Percentiles rank a stretch among this genome's conserved stretches.
phyloP scores from a whole-genome alignment of 345 rosid genomes.

The Diplotaxis tenuifolia region DNA sequence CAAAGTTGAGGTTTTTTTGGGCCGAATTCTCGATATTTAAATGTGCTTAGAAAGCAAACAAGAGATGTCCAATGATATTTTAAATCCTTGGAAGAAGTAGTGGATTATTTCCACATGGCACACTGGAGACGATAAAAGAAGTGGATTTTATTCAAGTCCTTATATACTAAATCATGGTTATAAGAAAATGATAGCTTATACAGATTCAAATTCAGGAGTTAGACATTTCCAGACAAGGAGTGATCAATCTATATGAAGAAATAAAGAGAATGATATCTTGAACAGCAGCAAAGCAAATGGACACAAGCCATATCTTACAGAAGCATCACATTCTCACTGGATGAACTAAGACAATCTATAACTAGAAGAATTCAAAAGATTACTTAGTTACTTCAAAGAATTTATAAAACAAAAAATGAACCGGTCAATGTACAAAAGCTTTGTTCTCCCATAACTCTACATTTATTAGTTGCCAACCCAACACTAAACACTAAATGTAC shows the following conservation, averaged over 20 bases:
- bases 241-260: not conserved
- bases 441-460: not conserved
- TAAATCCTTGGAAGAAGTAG: not conserved
- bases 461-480: constrained; percentile 14
- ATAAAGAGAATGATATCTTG: not conserved
- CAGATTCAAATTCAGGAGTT: not conserved
- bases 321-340: not conserved
- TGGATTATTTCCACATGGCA: not conserved
- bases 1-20: no score
- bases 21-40: no score
- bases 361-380: not conserved
- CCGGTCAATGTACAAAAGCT: constrained; percentile 27
- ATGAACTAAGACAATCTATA: not conserved
- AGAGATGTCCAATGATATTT: not conserved
- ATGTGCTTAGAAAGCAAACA: constrained; percentile 2
- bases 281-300: not conserved
- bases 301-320: not conserved
- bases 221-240: not conserved
- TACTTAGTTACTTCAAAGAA: constrained; percentile 1
- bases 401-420: not conserved
- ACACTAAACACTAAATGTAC: constrained; percentile 22
- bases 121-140: not conserved
- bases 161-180: not conserved
- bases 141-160: not conserved
- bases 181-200: not conserved